Evolutionary conservation across 495 filamentous ascomycete species (phyloP).

Genomic region (Penicillium maclennaniae): DNA sequence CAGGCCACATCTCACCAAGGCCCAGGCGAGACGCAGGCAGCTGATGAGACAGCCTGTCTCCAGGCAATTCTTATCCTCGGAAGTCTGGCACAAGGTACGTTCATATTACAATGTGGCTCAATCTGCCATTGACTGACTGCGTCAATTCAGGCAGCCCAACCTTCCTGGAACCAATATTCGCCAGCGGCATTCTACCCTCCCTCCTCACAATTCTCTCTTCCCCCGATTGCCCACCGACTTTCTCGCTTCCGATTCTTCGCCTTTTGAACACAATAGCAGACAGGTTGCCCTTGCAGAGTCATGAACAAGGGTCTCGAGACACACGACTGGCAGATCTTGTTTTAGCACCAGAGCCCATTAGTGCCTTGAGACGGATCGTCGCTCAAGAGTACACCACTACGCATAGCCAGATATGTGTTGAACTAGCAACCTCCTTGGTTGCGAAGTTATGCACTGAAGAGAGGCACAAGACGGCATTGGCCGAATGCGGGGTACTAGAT

Average conservation of each 20-base stretch:
- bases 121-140: constrained; percentile 11
- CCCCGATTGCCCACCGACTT: constrained; percentile 55
- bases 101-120: neutral
- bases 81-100: constrained; percentile 78
- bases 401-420: constrained; percentile 61
- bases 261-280: constrained; percentile 70
- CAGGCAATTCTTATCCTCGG: constrained; percentile 78
- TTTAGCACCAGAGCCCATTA: constrained; percentile 57
- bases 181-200: constrained; percentile 57
- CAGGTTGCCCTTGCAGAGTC: constrained; percentile 51
- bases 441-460: constrained; percentile 64
- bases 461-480: constrained; percentile 62
- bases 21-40: constrained; percentile 41
- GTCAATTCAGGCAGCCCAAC: constrained; percentile 66
- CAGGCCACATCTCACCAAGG: constrained; percentile 14
- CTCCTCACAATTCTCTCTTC: constrained; percentile 67
- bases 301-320: constrained; percentile 39
- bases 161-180: constrained; percentile 71
- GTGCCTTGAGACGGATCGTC: constrained; percentile 60
- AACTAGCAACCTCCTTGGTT: constrained; percentile 64
- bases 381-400: constrained; percentile 49
- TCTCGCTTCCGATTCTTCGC: constrained; percentile 70
- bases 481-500: constrained; percentile 72
- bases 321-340: constrained; percentile 58
- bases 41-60: constrained; percentile 54